Conservation (phyloP, 2,329 filamentous ascomycete genomes). For the Fusarium tjaetaba region DNA sequence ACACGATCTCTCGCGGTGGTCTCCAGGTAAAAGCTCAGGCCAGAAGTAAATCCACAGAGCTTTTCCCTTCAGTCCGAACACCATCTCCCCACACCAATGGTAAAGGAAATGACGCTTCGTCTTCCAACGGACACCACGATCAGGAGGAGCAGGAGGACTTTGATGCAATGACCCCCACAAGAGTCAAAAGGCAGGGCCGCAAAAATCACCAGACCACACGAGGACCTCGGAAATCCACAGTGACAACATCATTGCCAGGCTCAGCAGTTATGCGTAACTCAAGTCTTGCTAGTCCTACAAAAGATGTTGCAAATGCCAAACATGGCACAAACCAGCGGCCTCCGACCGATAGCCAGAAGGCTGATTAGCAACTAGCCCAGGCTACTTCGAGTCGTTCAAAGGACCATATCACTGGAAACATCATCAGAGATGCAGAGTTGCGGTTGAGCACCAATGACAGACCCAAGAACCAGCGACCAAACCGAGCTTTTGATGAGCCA, state of each 20-base stretch:
- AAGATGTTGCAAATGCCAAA: neutral
- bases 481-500: neutral
- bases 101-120: neutral
- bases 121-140: neutral
- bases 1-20: neutral
- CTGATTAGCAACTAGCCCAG: slow-evolving; percentile 40
- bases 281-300: slow-evolving; percentile 12
- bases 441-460: slow-evolving; percentile 1
- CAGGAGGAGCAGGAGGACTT: slow-evolving; percentile 10
- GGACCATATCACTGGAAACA: neutral
- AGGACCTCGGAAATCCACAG: slow-evolving; percentile 7
- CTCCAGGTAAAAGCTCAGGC: neutral
- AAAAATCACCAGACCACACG: slow-evolving; percentile 23
- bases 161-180: slow-evolving; percentile 35
- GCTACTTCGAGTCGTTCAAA: slow-evolving; percentile 11
- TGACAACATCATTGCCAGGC: slow-evolving; percentile 38
- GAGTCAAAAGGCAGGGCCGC: slow-evolving; percentile 9
- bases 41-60: slow-evolving; percentile 19
- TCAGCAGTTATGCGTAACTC: slow-evolving; percentile 34
- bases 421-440: slow-evolving; percentile 2
- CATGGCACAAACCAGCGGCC: neutral
- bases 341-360: slow-evolving; percentile 15
- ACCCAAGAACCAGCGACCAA: slow-evolving; percentile 1
- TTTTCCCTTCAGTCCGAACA: neutral
- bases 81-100: neutral